Evolutionary conservation across 2,329 filamentous ascomycete species (phyloP).

Genomic region (Cordyceps javanica): DNA sequence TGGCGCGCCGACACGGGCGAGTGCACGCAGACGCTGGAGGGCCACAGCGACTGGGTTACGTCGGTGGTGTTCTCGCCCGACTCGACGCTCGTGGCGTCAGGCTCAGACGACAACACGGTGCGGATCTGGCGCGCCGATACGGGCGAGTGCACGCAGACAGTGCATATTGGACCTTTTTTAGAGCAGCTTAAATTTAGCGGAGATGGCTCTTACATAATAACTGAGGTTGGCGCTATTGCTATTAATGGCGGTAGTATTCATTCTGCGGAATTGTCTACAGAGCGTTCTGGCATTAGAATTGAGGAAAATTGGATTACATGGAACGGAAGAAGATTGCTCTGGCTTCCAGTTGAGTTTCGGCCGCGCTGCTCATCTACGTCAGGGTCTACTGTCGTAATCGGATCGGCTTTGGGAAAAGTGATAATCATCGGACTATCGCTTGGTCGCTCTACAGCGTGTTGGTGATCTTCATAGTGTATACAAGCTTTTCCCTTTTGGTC

Average conservation of each 20-base stretch:
- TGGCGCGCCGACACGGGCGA: not conserved
- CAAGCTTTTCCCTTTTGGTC: not conserved
- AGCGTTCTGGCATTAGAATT: not conserved
- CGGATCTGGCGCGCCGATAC: not conserved
- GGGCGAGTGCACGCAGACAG: not conserved
- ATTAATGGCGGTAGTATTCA: not conserved
- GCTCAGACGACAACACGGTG: not conserved
- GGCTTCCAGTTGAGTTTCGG: not conserved
- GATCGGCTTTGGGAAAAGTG: not conserved
- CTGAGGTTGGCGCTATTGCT: not conserved
- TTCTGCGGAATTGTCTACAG: not conserved
- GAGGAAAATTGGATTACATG: not conserved
- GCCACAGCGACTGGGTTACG: not conserved
- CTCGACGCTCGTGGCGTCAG: not conserved
- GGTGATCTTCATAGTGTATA: not conserved
- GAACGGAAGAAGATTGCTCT: not conserved
- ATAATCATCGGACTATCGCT: not conserved
- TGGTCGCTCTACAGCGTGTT: not conserved
- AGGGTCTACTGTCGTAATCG: not conserved
- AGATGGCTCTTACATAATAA: not conserved
- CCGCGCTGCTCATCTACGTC: not conserved
- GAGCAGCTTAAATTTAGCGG: not conserved
- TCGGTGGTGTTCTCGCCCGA: not conserved
- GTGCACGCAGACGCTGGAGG: not conserved
- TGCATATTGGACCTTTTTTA: not conserved